Percentiles rank a stretch among this genome's conserved stretches.
phyloP scores from a whole-genome alignment of 208 protist species.

The Trypanosoma brucei region DNA sequence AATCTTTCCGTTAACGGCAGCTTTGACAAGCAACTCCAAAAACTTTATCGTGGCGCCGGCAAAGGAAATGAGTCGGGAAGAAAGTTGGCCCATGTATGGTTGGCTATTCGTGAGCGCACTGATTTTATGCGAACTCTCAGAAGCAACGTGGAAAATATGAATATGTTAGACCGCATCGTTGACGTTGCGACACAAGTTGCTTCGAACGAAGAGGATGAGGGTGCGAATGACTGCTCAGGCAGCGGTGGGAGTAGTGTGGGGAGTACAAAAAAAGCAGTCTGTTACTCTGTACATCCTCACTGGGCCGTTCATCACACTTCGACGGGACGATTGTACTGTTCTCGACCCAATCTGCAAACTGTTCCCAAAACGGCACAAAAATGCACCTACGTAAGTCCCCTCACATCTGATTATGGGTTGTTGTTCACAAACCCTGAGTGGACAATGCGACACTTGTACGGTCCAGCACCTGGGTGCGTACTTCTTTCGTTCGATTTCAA shows the following conservation, averaged over 20 bases:
- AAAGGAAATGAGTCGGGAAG: not conserved
- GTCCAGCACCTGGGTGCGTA: conserved; percentile 53
- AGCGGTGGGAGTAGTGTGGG: too few species aligned
- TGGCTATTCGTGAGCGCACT: not conserved
- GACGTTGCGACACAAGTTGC: not conserved
- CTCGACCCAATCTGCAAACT: conserved; percentile 63
- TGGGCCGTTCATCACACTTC: conserved; percentile 55
- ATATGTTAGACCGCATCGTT: not conserved
- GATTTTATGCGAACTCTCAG: not conserved
- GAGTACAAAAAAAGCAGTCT: not conserved
- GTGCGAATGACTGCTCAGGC: too few species aligned
- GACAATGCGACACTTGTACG: conserved; percentile 66
- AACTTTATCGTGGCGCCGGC: not conserved
- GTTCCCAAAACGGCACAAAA: conserved; percentile 35
- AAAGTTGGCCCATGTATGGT: not conserved
- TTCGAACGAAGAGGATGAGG: not conserved
- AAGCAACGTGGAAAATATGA: not conserved
- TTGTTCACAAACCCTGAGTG: conserved; percentile 37
- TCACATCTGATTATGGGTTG: not conserved
- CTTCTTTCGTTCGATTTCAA: conserved; percentile 81
- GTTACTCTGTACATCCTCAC: conserved; percentile 64
- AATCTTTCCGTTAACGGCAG: not conserved
- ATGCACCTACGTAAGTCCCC: conserved; percentile 1
- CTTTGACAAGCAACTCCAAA: not conserved
- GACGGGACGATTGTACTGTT: conserved; percentile 63